Evolutionary conservation across 345 rosid species (phyloP).

Genomic region (Firmiana major): DNA sequence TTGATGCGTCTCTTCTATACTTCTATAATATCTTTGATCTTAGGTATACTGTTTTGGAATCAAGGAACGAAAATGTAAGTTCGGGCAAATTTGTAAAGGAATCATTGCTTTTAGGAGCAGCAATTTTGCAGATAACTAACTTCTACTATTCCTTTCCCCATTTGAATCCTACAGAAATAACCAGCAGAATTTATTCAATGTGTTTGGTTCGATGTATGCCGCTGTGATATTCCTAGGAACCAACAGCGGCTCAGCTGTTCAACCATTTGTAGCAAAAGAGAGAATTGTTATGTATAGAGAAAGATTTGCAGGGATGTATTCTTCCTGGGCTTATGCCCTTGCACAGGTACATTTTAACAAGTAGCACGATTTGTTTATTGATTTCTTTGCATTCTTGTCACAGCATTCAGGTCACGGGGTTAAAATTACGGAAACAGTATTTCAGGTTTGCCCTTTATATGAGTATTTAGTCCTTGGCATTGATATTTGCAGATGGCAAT

Average conservation of each 20-base stretch:
- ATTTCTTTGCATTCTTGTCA: background rate
- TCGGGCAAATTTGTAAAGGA: too few relatives aligned
- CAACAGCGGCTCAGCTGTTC: slow-evolving; percentile 55
- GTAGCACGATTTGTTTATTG: background rate
- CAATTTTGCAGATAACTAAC: background rate
- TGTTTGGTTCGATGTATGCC: slow-evolving; percentile 48
- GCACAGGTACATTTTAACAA: slow-evolving; percentile 45
- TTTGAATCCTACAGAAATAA: slow-evolving; percentile 32
- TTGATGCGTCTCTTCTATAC: slow-evolving; percentile 41
- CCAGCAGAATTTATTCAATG: slow-evolving; percentile 61
- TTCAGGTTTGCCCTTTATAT: too few relatives aligned
- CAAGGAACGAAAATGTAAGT: slow-evolving; percentile 67
- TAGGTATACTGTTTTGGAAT: slow-evolving; percentile 65
- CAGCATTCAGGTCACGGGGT: too few relatives aligned
- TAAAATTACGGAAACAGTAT: background rate
- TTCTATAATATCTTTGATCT: slow-evolving; percentile 37
- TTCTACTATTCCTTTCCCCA: background rate
- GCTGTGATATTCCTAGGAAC: slow-evolving; percentile 54
- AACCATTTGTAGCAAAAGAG: slow-evolving; percentile 52
- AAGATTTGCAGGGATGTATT: slow-evolving; percentile 81
- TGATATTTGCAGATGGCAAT: slow-evolving; percentile 44
- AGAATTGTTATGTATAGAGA: slow-evolving; percentile 68
- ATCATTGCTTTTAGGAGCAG: too few relatives aligned
- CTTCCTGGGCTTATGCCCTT: slow-evolving; percentile 57
- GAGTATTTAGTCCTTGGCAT: too few relatives aligned